phyloP scores from a whole-genome alignment of 805 yeast genomes.

The Clavispora asparagi region DNA sequence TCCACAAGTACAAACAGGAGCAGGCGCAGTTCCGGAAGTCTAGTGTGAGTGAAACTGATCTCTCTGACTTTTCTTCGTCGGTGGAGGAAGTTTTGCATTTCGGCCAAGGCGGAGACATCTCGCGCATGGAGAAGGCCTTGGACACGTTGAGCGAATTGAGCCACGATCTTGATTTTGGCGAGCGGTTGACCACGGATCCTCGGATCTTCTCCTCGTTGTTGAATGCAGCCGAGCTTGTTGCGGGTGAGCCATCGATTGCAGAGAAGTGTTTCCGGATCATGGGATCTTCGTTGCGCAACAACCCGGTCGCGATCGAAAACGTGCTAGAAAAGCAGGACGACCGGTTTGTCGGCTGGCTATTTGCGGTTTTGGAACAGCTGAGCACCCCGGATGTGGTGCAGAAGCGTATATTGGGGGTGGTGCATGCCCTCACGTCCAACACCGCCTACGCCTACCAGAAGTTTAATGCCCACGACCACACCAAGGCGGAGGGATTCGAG shows the following conservation, averaged over 20 bases:
- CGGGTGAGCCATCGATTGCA: conserved; percentile 4
- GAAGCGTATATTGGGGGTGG: conserved; percentile 47
- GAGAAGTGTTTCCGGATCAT: conserved; percentile 59
- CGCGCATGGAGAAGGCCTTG: conserved; percentile 25
- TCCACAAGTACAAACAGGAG: conserved; percentile 3
- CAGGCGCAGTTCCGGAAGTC: conserved; percentile 1
- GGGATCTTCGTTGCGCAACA: conserved; percentile 69
- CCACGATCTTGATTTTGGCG: conserved; percentile 63
- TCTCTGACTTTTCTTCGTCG: conserved; percentile 10
- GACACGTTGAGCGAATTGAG: conserved; percentile 53
- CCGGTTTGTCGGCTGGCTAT: conserved; percentile 17
- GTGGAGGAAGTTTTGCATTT: conserved; percentile 9
- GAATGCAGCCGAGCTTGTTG: conserved; percentile 11
- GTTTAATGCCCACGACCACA: conserved; percentile 15
- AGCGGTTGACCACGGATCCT: conserved; percentile 35
- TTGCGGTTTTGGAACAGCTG: conserved; percentile 14
- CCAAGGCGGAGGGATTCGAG: conserved; percentile 16
- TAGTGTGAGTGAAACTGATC: conserved; percentile 12
- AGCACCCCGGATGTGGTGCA: conserved; percentile 28
- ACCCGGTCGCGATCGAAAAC: conserved; percentile 51
- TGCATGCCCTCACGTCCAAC: conserved; percentile 41
- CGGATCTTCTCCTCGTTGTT: conserved; percentile 27
- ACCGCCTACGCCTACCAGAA: conserved; percentile 26
- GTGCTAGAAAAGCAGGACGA: conserved; percentile 21
- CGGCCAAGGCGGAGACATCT: conserved; percentile 12